These are phyloP conservation scores for Ceratocystis colombiana DNA, from an alignment of 2,329 filamentous ascomycete genomes.

Conservation along the genomic window DNA sequence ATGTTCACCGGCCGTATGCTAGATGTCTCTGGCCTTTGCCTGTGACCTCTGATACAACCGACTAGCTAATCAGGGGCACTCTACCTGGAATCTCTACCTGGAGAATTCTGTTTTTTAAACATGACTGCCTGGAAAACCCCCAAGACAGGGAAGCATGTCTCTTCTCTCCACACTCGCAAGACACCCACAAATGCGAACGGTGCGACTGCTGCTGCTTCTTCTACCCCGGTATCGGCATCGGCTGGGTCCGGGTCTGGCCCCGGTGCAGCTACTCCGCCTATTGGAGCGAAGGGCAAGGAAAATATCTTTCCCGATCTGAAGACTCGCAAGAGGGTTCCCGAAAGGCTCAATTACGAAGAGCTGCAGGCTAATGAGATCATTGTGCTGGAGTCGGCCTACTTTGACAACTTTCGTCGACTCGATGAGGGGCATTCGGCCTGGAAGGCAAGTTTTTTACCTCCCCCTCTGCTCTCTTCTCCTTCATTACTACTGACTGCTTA, in stretches of 20 bases:
- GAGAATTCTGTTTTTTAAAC: background rate
- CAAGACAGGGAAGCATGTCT: conserved; percentile 31
- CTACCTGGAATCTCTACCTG: background rate
- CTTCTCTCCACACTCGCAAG: background rate
- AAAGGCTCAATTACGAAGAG: conserved; percentile 62
- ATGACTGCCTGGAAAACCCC: conserved; percentile 47
- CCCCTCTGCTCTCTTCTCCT: conserved; percentile 17
- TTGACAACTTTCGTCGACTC: conserved; percentile 73
- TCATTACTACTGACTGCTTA: conserved; percentile 24
- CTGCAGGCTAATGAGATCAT: conserved; percentile 81
- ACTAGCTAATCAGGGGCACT: background rate
- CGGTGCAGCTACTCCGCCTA: background rate
- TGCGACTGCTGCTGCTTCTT: no score
- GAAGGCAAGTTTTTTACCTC: conserved; percentile 50
- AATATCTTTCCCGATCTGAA: conserved; percentile 42
- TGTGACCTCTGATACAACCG: background rate
- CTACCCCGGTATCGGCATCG: background rate
- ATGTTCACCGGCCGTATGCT: background rate
- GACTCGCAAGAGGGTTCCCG: conserved; percentile 35
- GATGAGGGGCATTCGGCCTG: conserved; percentile 64
- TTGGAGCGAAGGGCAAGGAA: background rate
- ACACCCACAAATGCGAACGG: background rate
- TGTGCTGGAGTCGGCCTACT: conserved; percentile 77
- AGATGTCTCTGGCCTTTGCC: conserved; percentile 12
- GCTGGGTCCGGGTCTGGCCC: background rate